Base-by-base conservation (phyloP, 2,329 filamentous ascomycete genomes). In the Cercospora sojina region DNA sequence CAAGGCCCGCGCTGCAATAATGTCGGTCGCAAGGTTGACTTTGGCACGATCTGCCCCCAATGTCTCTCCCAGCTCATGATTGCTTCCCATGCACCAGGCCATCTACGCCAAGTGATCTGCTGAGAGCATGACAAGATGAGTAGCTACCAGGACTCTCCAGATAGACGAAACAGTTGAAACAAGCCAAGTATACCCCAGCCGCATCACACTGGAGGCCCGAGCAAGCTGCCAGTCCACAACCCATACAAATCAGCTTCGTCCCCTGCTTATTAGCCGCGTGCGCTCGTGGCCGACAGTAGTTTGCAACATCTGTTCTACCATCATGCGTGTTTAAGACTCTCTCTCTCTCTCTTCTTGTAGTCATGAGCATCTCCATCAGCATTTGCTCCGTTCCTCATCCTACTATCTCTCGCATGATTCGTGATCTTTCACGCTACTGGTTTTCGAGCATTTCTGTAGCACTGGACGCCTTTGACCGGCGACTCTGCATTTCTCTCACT, bases 1-100 rank as follows among this genome's bases (percentile, higher is more conserved):
- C 53, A 57, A 57, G 27, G 53, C 53, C 31, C 31, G 53, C 53
- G 53, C 53, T 57, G 31, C 53, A 57, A 57, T 57, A 57, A 57
- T 57, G 53, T 57, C 53, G 53, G 53, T 20, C 53, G 53, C 53
- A 57, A 23, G 53, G 29, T 9, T 57, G 12, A 23, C 27, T 57
- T 16, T 18, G 27, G 23, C 12, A 8, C 27, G 31, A 57, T 57
- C 53, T 18, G 53, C 53, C 31, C 27, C n/a, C 23, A 31, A 35
- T 31, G 16, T 18, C 18, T 35, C n/a, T 57, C 29, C 1, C 53
- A 27, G 3, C 23, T 51, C 27, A 57, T 25, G 53, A 57, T 29
- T 35, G 31, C 27, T 31, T 27, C 10, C 53, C 27, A 57, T 12
- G 1, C 18, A 35, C 18, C 27, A 57, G 10, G 27, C 27, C 12